A percentile compares a stretch with the other conserved stretches of the same genome.
Conservation (phyloP, 108 stramenopile genomes). For the Chaetoceros tenuissimus region DNA sequence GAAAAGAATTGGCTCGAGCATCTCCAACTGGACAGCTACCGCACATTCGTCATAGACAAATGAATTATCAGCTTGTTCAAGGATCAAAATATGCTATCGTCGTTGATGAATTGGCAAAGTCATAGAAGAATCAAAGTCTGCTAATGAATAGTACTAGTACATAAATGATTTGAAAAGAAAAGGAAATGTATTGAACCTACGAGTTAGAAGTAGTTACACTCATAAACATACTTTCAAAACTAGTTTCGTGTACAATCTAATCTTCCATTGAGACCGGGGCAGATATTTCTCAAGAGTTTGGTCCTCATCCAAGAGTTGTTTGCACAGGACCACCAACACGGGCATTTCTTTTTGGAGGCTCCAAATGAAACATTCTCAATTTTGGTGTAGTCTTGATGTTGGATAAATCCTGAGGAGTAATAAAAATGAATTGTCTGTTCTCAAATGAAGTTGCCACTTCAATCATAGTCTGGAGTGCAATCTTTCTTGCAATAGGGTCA, state of each 20-base stretch:
- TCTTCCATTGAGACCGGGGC: too few species aligned
- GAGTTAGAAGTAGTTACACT: too few species aligned
- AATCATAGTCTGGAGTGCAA: constrained; percentile 73
- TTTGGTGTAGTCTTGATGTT: constrained; percentile 37
- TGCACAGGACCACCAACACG: constrained; percentile 29
- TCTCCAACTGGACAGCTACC: constrained; percentile 47
- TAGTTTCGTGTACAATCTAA: too few species aligned
- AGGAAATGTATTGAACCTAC: too few species aligned
- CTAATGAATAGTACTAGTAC: too few species aligned
- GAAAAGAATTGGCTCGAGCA: constrained; percentile 36
- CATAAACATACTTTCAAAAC: too few species aligned
- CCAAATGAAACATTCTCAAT: constrained; percentile 64
- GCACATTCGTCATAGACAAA: constrained; percentile 51
- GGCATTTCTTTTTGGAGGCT: constrained; percentile 26
- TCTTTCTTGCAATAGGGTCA: constrained; percentile 82
- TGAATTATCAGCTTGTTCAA: constrained; percentile 67
- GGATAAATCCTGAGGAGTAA: constrained; percentile 90
- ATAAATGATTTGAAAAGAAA: too few species aligned
- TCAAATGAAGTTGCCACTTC: constrained; percentile 54
- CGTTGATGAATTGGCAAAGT: constrained; percentile 42
- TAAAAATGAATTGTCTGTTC: constrained; percentile 92
- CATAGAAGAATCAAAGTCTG: too few species aligned
- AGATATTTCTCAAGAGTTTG: too few species aligned
- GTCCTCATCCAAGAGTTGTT: constrained; percentile 31
- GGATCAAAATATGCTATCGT: constrained; percentile 76